Base-by-base conservation (phyloP, 1,284 basidiomycete species). In the Leccinum solheimii region DNA sequence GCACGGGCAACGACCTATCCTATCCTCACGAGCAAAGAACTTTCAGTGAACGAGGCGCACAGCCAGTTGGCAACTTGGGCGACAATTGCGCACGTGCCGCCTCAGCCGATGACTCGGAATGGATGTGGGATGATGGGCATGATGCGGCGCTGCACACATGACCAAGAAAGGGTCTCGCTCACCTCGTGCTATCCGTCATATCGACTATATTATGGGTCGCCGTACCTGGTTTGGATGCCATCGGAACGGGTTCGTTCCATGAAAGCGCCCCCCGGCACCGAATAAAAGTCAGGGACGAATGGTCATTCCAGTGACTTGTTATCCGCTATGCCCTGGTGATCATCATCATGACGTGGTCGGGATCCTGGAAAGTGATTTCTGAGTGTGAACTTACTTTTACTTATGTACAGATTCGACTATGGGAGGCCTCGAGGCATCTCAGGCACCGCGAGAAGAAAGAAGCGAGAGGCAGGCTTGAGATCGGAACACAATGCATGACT, bases 251-350 rank as follows among this genome's bases (percentile, higher is more conserved):
- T 43, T 43, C n/a, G 40, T 43, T 43, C 40, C 40, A 43, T 10
- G n/a, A 43, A 30, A 30, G 9, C 27, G 5, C 10, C 5, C 13
- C 32, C 34, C 45, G 56, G 52, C 62, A 67, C 43, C 52, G 54
- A 51, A 64, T 64, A 67, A 30, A 64, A 23, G 63, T 64, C 64
- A 52, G 40, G 11, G 5, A 49, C n/a, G 32, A 45, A 45, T 45
- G n/a, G 43, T 21, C 43, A 21, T 45, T 45, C 43, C 19, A 21
- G 43, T 45, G 43, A 45, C n/a, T 43, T 19, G n/a, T n/a, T 40
- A n/a, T 14, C 38, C 16, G 38, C 16, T 7, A 16, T 43, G 40
- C 40, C 40, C 40, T 43, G 40, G 40, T 43, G n/a, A 19, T 43
- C 38, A n/a, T n/a, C 8, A 40, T 19, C 43, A 45, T 45, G 43